phyloP scores from a whole-genome alignment of 129 eudicot genomes.

The Mikania micrantha region DNA sequence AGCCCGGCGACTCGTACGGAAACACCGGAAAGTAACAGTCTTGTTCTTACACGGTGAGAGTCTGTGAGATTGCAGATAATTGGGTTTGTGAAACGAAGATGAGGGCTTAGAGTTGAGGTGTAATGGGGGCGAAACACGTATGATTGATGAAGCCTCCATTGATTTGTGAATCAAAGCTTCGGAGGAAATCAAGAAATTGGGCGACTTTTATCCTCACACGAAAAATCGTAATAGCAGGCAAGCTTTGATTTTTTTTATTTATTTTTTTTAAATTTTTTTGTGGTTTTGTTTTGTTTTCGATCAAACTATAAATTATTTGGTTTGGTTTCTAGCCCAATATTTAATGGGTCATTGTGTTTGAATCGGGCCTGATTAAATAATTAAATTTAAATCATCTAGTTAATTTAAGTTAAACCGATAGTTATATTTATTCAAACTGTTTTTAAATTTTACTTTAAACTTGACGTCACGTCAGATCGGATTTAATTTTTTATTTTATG shows the following conservation, averaged over 20 bases:
- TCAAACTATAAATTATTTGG: too few species aligned
- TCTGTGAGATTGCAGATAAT: neutral
- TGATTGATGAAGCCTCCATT: conserved; percentile 26
- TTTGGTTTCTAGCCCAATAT: too few species aligned
- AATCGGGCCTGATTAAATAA: too few species aligned
- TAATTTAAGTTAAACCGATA: too few species aligned
- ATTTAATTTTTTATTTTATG: too few species aligned
- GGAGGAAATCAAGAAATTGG: conserved; percentile 1
- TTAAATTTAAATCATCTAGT: too few species aligned
- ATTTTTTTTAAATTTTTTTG: neutral
- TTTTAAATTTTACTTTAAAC: too few species aligned
- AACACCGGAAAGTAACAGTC: conserved; percentile 25
- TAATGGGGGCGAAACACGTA: conserved; percentile 16
- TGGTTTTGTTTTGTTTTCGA: neutral
- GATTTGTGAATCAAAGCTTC: conserved; percentile 4
- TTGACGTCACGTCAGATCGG: too few species aligned
- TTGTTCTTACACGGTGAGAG: conserved; percentile 11
- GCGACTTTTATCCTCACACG: conserved; percentile 27
- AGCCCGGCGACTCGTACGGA: conserved; percentile 15
- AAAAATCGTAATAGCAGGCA: neutral
- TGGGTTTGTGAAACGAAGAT: conserved; percentile 10
- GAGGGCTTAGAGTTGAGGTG: conserved; percentile 13
- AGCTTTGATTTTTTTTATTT: neutral
- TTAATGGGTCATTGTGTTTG: too few species aligned
- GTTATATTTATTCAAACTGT: too few species aligned